Conservation (phyloP, 805 yeast genomes). For the Candida golubevii region DNA sequence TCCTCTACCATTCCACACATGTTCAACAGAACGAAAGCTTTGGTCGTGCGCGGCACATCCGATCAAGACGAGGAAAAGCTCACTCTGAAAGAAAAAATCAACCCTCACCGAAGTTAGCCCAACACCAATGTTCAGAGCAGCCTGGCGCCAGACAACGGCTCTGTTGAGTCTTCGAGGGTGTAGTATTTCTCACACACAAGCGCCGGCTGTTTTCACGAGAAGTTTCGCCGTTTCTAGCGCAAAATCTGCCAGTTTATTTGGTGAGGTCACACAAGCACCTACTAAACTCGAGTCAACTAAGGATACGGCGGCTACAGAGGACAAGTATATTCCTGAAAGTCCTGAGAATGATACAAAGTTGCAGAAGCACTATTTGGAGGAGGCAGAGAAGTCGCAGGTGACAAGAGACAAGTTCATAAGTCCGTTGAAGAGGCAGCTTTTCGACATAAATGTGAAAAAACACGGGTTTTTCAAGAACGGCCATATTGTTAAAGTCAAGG, state of each 20-base stretch:
- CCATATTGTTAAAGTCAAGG: conserved; percentile 40
- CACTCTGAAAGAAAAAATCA: too few relatives aligned
- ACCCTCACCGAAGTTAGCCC: not conserved
- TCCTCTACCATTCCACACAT: too few relatives aligned
- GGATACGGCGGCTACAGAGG: conserved; percentile 6
- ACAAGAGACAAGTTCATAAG: conserved; percentile 55
- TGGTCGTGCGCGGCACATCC: conserved; percentile 6
- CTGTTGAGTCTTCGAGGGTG: conserved; percentile 2
- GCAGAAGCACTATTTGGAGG: conserved; percentile 49
- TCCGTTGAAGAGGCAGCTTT: conserved; percentile 67
- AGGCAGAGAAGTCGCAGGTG: conserved; percentile 40
- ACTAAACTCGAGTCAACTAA: conserved; percentile 3
- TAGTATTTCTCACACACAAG: not conserved
- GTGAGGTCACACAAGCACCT: conserved; percentile 28
- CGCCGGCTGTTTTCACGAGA: not conserved
- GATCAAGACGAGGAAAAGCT: not conserved
- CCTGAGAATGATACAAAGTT: conserved; percentile 34
- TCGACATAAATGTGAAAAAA: conserved; percentile 52
- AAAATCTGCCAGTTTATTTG: conserved; percentile 22
- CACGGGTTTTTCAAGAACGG: conserved; percentile 70
- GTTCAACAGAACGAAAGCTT: too few relatives aligned
- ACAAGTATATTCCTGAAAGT: conserved; percentile 9
- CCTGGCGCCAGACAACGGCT: conserved; percentile 6
- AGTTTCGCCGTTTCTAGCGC: conserved; percentile 1
- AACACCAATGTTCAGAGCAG: conserved; percentile 5